Conservation (phyloP, 2,329 filamentous ascomycete genomes). For the Fusarium stilboides region DNA sequence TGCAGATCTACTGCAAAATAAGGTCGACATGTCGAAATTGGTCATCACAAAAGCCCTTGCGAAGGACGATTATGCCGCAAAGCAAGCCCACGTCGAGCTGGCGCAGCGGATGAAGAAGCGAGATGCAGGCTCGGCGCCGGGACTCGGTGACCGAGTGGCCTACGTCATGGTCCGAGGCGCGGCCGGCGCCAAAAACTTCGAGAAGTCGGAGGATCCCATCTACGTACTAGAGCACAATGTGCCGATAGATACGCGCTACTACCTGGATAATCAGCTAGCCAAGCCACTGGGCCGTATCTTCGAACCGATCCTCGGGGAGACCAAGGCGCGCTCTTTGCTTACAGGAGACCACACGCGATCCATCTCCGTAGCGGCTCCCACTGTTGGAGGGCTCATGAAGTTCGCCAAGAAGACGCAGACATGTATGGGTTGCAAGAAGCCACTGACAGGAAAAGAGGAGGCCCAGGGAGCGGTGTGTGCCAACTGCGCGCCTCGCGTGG, state of each 20-base stretch:
- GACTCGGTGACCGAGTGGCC: slow-evolving; percentile 93
- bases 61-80: slow-evolving; percentile 89
- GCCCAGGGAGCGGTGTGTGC: slow-evolving; percentile 88
- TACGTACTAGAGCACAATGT: slow-evolving; percentile 98
- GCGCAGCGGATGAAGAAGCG: slow-evolving; percentile 97
- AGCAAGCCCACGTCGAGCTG: slow-evolving; percentile 96
- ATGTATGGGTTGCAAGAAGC: slow-evolving; percentile 99
- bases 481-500: slow-evolving; percentile 86
- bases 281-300: slow-evolving; percentile 97
- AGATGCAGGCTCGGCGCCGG: slow-evolving; percentile 93
- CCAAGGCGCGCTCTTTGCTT: slow-evolving; percentile 87
- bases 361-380: slow-evolving; percentile 92
- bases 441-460: slow-evolving; percentile 84
- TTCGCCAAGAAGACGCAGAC: slow-evolving; percentile 98
- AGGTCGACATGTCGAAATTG: slow-evolving; percentile 98
- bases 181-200: slow-evolving; percentile 92
- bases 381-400: slow-evolving; percentile 95
- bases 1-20: slow-evolving; percentile 95
- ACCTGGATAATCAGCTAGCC: slow-evolving; percentile 97
- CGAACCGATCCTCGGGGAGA: slow-evolving; percentile 96
- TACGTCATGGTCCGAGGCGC: slow-evolving; percentile 98
- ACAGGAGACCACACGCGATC: slow-evolving; percentile 95
- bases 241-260: slow-evolving; percentile 98
- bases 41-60: slow-evolving; percentile 98
- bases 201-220: slow-evolving; percentile 96